These are phyloP conservation scores for Trichoderma simmonsii DNA, from an alignment of 2,329 filamentous ascomycete species.

Conservation along the genomic window DNA sequence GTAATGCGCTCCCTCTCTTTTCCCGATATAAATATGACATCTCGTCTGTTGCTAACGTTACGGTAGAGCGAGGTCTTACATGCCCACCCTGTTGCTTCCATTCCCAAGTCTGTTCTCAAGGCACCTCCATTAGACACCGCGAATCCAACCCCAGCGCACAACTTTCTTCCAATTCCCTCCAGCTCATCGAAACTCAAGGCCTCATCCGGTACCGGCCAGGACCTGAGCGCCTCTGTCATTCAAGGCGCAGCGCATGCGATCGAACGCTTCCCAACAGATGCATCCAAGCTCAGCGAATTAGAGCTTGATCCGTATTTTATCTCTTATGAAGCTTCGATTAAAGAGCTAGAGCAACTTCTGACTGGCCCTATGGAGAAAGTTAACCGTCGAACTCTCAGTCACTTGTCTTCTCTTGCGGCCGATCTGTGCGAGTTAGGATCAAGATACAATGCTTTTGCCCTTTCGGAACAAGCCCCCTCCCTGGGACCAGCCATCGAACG, in stretches of 20 bases:
- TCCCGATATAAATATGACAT: too few species aligned
- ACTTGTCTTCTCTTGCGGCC: slow-evolving; percentile 76
- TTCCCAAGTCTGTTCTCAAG: slow-evolving; percentile 91
- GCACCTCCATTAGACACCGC: slow-evolving; percentile 92
- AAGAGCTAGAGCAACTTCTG: slow-evolving; percentile 83
- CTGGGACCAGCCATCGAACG: slow-evolving; percentile 92
- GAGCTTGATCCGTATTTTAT: slow-evolving; percentile 96
- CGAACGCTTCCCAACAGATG: slow-evolving; percentile 77
- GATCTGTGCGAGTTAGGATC: slow-evolving; percentile 92
- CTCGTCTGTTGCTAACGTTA: slow-evolving; percentile 22
- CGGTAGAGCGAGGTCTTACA: slow-evolving; percentile 86
- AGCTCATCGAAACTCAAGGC: slow-evolving; percentile 81
- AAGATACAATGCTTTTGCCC: slow-evolving; percentile 93
- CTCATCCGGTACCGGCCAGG: slow-evolving; percentile 37
- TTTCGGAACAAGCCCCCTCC: slow-evolving; percentile 86
- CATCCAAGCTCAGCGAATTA: slow-evolving; percentile 74
- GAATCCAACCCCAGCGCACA: slow-evolving; percentile 85
- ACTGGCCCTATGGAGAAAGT: slow-evolving; percentile 96
- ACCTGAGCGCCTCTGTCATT: slow-evolving; percentile 35
- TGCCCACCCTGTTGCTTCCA: slow-evolving; percentile 82
- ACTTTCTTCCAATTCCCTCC: slow-evolving; percentile 81
- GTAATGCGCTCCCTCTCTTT: slow-evolving; percentile 46
- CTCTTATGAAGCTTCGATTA: slow-evolving; percentile 86
- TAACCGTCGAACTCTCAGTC: slow-evolving; percentile 82
- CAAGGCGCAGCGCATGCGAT: slow-evolving; percentile 57